phyloP scores from a whole-genome alignment of 306 rosid species.

The Pterocarpus macrocarpus region DNA sequence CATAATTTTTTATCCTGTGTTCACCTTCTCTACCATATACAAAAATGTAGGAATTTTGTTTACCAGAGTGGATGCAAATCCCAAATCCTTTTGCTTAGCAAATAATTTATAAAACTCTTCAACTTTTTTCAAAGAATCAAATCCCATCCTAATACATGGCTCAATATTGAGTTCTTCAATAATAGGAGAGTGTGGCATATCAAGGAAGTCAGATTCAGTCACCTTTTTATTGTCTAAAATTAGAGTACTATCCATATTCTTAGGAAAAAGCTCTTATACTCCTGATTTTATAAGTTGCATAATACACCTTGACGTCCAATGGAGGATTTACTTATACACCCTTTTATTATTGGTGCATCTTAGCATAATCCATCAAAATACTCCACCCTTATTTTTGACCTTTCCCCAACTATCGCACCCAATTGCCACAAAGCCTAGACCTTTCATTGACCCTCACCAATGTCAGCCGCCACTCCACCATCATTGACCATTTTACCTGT shows the following conservation, averaged over 20 bases:
- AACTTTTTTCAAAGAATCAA: not conserved
- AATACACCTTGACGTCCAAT: too few relatives aligned
- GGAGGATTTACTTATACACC: too few relatives aligned
- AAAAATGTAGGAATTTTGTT: not conserved
- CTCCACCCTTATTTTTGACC: too few relatives aligned
- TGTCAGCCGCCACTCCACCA: slow-evolving; percentile 2
- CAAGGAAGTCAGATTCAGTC: not conserved
- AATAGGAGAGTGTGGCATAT: not conserved
- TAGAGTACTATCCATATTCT: not conserved
- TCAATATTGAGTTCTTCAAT: not conserved
- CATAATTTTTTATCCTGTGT: too few relatives aligned
- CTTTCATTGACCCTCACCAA: too few relatives aligned
- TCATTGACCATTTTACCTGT: slow-evolving; percentile 56
- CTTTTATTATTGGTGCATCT: too few relatives aligned
- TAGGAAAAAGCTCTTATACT: too few relatives aligned
- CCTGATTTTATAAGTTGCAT: too few relatives aligned
- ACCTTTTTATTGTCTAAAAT: not conserved
- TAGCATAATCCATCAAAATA: too few relatives aligned
- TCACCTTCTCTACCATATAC: not conserved
- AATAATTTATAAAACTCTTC: not conserved
- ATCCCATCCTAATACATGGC: not conserved
- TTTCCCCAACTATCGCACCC: too few relatives aligned
- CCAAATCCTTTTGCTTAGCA: slow-evolving; percentile 1
- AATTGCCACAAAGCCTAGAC: too few relatives aligned
- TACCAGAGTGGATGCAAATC: not conserved